Conservation (phyloP, 176 grass and related monocot genomes). For the Echinochloa phyllopogon region DNA sequence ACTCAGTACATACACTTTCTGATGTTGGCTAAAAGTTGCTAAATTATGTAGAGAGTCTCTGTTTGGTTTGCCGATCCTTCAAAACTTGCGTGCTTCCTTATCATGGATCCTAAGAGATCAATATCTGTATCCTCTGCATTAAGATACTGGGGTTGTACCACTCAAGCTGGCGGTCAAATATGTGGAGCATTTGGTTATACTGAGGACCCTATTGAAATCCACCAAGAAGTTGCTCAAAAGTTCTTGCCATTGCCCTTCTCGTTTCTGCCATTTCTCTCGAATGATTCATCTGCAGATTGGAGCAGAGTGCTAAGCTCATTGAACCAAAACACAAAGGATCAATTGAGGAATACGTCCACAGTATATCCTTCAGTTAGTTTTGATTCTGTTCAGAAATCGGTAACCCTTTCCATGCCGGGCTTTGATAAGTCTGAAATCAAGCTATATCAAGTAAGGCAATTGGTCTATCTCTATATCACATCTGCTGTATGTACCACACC, state of each 20-base stretch:
- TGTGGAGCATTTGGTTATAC: slow-evolving; percentile 79
- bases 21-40: slow-evolving; percentile 11
- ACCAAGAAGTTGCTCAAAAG: slow-evolving; percentile 57
- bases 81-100: slow-evolving; percentile 85
- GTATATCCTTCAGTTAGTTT: slow-evolving; percentile 68
- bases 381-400: slow-evolving; percentile 67
- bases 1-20: slow-evolving; percentile 6
- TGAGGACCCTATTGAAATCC: slow-evolving; percentile 51
- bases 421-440: slow-evolving; percentile 96
- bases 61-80: slow-evolving; percentile 66
- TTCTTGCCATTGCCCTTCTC: slow-evolving; percentile 77
- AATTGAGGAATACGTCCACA: slow-evolving; percentile 45
- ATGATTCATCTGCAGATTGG: slow-evolving; percentile 58
- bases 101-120: slow-evolving; percentile 64
- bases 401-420: slow-evolving; percentile 90
- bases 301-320: slow-evolving; percentile 44
- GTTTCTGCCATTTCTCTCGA: slow-evolving; percentile 56
- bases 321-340: slow-evolving; percentile 55
- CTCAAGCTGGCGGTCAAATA: slow-evolving; percentile 83
- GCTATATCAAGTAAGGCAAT: slow-evolving; percentile 73
- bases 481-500: neutral
- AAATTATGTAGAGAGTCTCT: slow-evolving; percentile 61
- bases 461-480: neutral
- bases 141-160: slow-evolving; percentile 94
- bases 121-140: slow-evolving; percentile 67